Conservation (phyloP, 768 basidiomycete genomes). For the Brasilioporus rufonigricans region DNA sequence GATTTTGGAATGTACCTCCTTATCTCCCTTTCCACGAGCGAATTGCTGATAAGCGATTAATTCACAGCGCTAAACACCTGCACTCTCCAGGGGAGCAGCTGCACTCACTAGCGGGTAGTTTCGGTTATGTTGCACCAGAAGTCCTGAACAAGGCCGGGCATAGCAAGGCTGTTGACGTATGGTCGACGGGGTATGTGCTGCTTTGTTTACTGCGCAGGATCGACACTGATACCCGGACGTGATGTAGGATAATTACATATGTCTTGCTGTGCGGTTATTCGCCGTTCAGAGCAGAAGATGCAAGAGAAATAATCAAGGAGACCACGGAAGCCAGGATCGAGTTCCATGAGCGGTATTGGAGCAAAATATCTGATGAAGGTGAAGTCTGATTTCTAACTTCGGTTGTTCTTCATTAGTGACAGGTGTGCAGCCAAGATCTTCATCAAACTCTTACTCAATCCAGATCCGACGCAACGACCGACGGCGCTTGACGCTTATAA, state of each 20-base stretch:
- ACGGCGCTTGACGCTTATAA: conserved; percentile 70
- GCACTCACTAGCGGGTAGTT: conserved; percentile 70
- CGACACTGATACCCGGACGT: not conserved
- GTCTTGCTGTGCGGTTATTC: conserved; percentile 94
- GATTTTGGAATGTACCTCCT: conserved; percentile 91
- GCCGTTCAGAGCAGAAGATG: conserved; percentile 86
- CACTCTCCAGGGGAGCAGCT: conserved; percentile 70
- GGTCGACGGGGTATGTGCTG: conserved; percentile 81
- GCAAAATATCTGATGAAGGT: conserved; percentile 82
- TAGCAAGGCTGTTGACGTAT: conserved; percentile 89
- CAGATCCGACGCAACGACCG: conserved; percentile 68
- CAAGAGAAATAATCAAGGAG: conserved; percentile 72
- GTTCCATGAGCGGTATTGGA: conserved; percentile 95
- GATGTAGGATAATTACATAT: conserved; percentile 83
- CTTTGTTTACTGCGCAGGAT: not conserved
- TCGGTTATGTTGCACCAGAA: conserved; percentile 92
- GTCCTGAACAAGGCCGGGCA: conserved; percentile 81
- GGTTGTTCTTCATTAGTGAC: not conserved
- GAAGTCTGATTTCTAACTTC: conserved; percentile 5
- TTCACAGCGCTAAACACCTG: conserved; percentile 74
- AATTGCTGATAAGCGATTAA: not conserved
- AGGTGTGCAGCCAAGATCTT: conserved; percentile 72
- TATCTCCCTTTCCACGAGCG: not conserved
- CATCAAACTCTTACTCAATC: conserved; percentile 65
- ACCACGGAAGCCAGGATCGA: conserved; percentile 83